Evolutionary conservation across 108 stramenopile species (phyloP), one percentile per base, ranked within the genome.

Genomic region (Pseudonitzschia multistriata): DNA sequence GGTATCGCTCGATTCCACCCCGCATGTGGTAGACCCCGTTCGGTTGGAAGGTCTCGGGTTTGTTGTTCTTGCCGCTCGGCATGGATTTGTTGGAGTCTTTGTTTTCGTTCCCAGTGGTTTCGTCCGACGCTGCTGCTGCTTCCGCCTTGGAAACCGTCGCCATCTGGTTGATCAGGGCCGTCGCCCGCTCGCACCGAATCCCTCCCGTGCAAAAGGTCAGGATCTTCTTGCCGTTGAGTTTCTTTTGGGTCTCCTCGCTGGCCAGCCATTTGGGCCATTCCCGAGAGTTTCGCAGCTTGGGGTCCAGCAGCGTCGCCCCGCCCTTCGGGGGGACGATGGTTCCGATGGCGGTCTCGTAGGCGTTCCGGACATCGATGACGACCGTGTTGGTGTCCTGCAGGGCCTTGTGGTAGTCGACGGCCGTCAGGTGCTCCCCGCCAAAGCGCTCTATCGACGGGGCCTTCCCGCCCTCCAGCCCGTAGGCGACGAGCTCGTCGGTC

Each of bases 1-100:
- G 59, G 67, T 96, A 96, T 36, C 88, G 83, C 45, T 96, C 92
- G 39, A 93, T 93, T 8, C 92, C 92, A 8, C 92, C 92, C 50
- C 81, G 80, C 60, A 88, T 76, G 54, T 90, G 83, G 53, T 79
- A 89, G 3, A 92, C 91, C 17, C 91, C 88, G 65, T 88, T 73
- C 8, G 79, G 66, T 22, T 77, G 62, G 19, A 87, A 66, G 6
- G 62, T 7, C 10, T 27, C 50, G 0, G 31, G 49, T 5, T 27
- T 22, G 14, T 53, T 40, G 29, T 45, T 60, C 10, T 4, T 61
- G 3, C 27, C n/a, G n/a, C n/a, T n/a, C n/a, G n/a, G n/a, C 0
- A 13, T 13, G 15, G 25, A 27, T 19, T n/a, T 17, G 61, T 13
- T 36, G 0, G 33, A 4, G 22, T 33, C 33, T 19, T 39, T 62